A percentile compares a stretch with the other conserved stretches of the same genome.
These are phyloP conservation scores for Sphagnum tenellum DNA, from an alignment of 225 moss, liverwort and hornwort species.

Conservation along the genomic window DNA sequence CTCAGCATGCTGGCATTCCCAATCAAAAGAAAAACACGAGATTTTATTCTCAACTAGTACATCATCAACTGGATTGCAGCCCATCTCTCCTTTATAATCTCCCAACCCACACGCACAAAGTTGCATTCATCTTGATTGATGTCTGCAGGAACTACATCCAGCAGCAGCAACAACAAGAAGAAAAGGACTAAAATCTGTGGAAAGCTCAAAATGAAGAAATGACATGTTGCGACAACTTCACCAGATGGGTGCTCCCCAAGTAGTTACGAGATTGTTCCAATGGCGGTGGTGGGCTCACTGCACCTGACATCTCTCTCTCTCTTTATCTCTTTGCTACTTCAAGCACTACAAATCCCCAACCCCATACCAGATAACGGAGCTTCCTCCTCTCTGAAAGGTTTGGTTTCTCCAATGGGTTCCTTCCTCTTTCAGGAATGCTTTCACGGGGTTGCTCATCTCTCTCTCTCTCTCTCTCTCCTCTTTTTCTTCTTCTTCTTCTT, in stretches of 20 bases:
- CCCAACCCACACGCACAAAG: neutral
- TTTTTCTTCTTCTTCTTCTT: too few species aligned
- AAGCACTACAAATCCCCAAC: neutral
- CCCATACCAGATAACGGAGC: too few species aligned
- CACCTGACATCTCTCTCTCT: slow-evolving; percentile 37
- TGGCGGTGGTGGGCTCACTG: slow-evolving; percentile 43
- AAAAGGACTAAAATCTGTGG: neutral
- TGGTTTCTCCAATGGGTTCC: too few species aligned
- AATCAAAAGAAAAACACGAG: too few species aligned
- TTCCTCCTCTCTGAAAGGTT: too few species aligned
- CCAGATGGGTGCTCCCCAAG: slow-evolving; percentile 31
- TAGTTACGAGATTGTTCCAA: slow-evolving; percentile 40
- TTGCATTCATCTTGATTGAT: neutral
- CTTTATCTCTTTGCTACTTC: slow-evolving; percentile 8
- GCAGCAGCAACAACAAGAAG: neutral
- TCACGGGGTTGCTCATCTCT: too few species aligned
- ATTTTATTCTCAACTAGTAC: too few species aligned
- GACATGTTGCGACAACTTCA: slow-evolving; percentile 11
- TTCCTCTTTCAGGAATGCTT: too few species aligned
- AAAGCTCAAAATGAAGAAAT: neutral
- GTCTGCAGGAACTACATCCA: neutral
- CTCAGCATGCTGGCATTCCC: too few species aligned
- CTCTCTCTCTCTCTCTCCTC: too few species aligned
- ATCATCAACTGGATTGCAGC: too few species aligned
- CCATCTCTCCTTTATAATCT: neutral